Evolutionary conservation across 805 yeast genomes (phyloP).

Genomic region (Pichia membranifaciens): DNA sequence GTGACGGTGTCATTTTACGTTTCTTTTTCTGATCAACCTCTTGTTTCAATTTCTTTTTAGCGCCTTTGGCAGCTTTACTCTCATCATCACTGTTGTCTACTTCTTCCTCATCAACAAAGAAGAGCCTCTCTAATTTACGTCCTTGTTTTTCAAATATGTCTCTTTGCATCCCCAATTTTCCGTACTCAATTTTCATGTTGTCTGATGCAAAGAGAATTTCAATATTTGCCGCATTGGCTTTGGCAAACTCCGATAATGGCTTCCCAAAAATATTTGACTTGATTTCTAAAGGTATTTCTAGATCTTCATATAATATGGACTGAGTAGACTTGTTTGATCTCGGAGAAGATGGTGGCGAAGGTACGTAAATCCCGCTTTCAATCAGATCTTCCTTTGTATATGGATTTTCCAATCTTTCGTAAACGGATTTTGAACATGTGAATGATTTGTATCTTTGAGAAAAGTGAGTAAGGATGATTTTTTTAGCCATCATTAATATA

Average conservation of each 20-base stretch:
- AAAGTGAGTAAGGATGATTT: slow-evolving; percentile 81
- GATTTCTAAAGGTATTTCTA: slow-evolving; percentile 16
- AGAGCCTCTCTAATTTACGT: slow-evolving; percentile 22
- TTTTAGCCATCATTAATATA: slow-evolving; percentile 62
- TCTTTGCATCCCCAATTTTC: slow-evolving; percentile 36
- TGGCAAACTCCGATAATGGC: slow-evolving; percentile 6
- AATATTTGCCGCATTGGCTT: slow-evolving; percentile 23
- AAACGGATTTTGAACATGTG: slow-evolving; percentile 23
- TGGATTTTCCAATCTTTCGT: slow-evolving; percentile 21
- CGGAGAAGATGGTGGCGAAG: slow-evolving; percentile 8
- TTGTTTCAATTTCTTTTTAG: not conserved
- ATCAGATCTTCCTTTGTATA: slow-evolving; percentile 9
- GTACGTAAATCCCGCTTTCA: not conserved
- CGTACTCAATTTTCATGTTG: slow-evolving; percentile 48
- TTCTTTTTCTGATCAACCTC: not conserved
- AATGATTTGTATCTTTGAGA: slow-evolving; percentile 78
- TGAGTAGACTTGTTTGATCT: slow-evolving; percentile 17
- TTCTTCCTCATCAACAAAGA: slow-evolving; percentile 21
- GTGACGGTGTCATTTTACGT: not conserved
- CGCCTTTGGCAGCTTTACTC: not conserved
- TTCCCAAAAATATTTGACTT: slow-evolving; percentile 23
- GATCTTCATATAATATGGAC: slow-evolving; percentile 13
- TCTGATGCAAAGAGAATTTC: slow-evolving; percentile 55
- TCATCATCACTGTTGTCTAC: slow-evolving; percentile 1
- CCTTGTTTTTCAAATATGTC: slow-evolving; percentile 27